These are phyloP conservation scores for Haplographium delicatum DNA, from an alignment of 495 filamentous ascomycete species.

Conservation along the genomic window DNA sequence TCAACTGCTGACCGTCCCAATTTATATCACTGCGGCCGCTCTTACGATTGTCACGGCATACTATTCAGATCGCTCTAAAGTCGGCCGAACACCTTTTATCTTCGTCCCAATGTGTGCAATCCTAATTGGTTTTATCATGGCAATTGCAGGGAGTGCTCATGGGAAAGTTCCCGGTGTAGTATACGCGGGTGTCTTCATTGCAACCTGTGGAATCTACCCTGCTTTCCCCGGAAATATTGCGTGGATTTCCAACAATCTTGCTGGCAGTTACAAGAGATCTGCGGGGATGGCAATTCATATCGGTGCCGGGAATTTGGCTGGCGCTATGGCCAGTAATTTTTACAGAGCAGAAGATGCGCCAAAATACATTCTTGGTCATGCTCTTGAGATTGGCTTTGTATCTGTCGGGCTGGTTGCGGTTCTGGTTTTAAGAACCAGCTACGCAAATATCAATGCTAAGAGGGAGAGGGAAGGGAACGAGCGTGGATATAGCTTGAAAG, in stretches of 20 bases:
- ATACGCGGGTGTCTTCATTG: conserved; percentile 71
- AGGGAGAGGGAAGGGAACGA: conserved; percentile 44
- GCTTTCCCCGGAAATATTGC: conserved; percentile 62
- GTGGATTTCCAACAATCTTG: conserved; percentile 69
- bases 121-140: conserved; percentile 61
- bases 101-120: conserved; percentile 55
- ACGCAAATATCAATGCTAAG: conserved; percentile 54
- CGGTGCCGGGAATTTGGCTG: conserved; percentile 66
- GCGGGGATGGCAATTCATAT: conserved; percentile 74
- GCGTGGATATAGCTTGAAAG: conserved; percentile 39
- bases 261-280: conserved; percentile 64
- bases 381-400: conserved; percentile 65
- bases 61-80: conserved; percentile 53
- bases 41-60: conserved; percentile 54
- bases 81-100: conserved; percentile 53
- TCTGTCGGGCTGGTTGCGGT: conserved; percentile 53
- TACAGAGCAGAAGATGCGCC: conserved; percentile 62
- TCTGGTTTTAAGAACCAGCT: conserved; percentile 48
- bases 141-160: conserved; percentile 33
- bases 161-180: conserved; percentile 54
- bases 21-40: conserved; percentile 48
- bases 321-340: conserved; percentile 73
- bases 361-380: conserved; percentile 62
- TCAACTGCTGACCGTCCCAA: conserved; percentile 10
- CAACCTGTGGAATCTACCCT: conserved; percentile 57